Conservation (phyloP, 768 basidiomycete species). For the Paxillus ammoniavirescens region DNA sequence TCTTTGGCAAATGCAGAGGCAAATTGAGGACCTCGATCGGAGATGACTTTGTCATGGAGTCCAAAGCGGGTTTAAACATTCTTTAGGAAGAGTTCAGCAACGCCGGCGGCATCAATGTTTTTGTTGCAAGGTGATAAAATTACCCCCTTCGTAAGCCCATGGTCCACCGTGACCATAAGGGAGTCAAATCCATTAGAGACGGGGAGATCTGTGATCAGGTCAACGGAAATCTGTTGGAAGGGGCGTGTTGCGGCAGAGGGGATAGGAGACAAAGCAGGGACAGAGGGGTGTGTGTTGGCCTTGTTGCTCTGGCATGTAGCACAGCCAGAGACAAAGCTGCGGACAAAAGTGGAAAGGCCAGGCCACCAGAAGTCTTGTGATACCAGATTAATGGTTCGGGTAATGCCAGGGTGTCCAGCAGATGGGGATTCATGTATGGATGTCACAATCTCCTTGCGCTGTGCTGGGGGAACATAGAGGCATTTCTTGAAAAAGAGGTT, state of each 20-base stretch:
- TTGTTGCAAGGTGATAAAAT: neutral
- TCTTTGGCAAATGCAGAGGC: no score
- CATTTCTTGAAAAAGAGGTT: no score
- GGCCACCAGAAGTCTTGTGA: slow-evolving; percentile 3
- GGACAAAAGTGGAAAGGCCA: neutral
- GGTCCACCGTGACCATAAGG: neutral
- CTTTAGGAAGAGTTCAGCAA: no score
- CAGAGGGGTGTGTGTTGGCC: neutral
- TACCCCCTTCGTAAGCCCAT: neutral
- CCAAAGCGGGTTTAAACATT: no score
- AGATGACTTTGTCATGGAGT: no score
- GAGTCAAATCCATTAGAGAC: no score
- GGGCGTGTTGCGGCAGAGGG: neutral
- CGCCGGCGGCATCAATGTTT: neutral
- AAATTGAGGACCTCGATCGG: no score
- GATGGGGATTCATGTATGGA: no score
- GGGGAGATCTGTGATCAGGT: neutral
- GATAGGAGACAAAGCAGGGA: neutral
- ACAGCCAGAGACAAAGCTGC: neutral
- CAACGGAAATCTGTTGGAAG: neutral
- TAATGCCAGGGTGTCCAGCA: neutral
- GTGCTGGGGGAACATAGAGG: no score
- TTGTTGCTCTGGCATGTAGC: slow-evolving; percentile 11
- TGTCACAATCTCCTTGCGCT: no score
- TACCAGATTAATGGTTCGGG: neutral